These are phyloP conservation scores for Pugionium cornutum DNA, from an alignment of 345 rosid species.

Conservation along the genomic window DNA sequence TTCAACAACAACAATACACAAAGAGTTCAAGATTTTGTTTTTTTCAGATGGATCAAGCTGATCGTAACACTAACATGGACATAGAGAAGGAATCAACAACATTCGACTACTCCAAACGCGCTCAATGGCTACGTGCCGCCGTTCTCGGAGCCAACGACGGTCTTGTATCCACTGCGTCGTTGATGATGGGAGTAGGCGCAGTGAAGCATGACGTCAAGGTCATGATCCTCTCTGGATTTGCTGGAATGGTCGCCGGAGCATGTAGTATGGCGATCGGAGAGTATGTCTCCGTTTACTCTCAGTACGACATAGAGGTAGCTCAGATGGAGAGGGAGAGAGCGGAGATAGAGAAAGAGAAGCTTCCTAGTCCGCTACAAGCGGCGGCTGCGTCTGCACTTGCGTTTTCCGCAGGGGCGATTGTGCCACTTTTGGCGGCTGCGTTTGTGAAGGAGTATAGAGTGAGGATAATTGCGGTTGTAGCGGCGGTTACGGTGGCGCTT, in stretches of 20 bases:
- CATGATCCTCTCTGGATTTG: slow-evolving; percentile 87
- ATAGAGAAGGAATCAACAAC: slow-evolving; percentile 45
- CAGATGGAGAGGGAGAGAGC: slow-evolving; percentile 58
- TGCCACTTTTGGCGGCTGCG: slow-evolving; percentile 79
- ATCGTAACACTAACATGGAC: slow-evolving; percentile 40
- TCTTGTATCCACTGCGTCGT: slow-evolving; percentile 74
- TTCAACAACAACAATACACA: slow-evolving; percentile 13
- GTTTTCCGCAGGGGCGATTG: slow-evolving; percentile 76
- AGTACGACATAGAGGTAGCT: slow-evolving; percentile 74
- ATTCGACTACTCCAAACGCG: slow-evolving; percentile 73
- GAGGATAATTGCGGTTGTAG: slow-evolving; percentile 63
- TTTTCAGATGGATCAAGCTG: slow-evolving; percentile 33
- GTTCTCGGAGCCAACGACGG: slow-evolving; percentile 96
- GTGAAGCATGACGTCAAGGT: slow-evolving; percentile 74
- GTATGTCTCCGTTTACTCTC: slow-evolving; percentile 87
- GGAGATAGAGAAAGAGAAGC: slow-evolving; percentile 41
- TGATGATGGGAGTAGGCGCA: slow-evolving; percentile 94
- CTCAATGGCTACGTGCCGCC: slow-evolving; percentile 96
- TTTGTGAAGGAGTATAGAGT: slow-evolving; percentile 64
- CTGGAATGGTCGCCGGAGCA: slow-evolving; percentile 89
- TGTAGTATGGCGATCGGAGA: slow-evolving; percentile 99
- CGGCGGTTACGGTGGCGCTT: slow-evolving; percentile 63
- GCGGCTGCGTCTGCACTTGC: slow-evolving; percentile 89
- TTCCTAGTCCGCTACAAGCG: slow-evolving; percentile 83
- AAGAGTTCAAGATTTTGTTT: slow-evolving; percentile 30